Evolutionary conservation across 768 basidiomycete species (phyloP), one percentile per base, ranked within the genome.

Genomic region (Pholiota microspora): DNA sequence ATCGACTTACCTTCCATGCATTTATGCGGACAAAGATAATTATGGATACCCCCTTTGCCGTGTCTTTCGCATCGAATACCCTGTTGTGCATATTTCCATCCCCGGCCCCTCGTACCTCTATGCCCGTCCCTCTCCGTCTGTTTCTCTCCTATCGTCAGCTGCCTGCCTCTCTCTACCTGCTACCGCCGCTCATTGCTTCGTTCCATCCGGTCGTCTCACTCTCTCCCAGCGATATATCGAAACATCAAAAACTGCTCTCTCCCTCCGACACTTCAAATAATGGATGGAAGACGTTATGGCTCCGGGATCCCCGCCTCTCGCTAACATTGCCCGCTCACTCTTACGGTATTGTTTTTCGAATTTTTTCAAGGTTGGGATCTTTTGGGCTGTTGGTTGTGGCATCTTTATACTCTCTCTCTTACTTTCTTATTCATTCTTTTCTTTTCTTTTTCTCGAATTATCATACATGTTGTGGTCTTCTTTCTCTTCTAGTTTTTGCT

Each of bases 321-420:
- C 28, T 44, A 31, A 35, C 40, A 51, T 15, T 35, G 52, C 49
- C 51, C 53, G 51, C 50, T 57, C 54, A 31, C 32, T 51, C 13
- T 18, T 46, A 23, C 8, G 53, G 45, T 47, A 47, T 18, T 38
- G 45, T 47, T 46, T 46, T 34, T 25, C 29, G 12, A 35, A 23
- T 28, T 24, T 47, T 49, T 35, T 49, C n/a, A n/a, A 59, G 62
- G 63, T 62, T 56, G 62, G 40, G 70, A 59, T 70, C 62, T 69
- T 69, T 80, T 81, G 80, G 80, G 83, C 80, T 83, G 75, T 83
- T 83, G 80, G 80, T 83, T 84, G 81, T 74, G 71, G 67, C 68
- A 71, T 78, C 71, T 77, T 79, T 79, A 78, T 78, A n/a, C n/a
- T 75, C 58, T 65, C 63, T 71, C 60, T 68, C 64, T 54, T 62